phyloP scores from a whole-genome alignment of 352 stramenopile genomes.

The Phytophthora lateralis region DNA sequence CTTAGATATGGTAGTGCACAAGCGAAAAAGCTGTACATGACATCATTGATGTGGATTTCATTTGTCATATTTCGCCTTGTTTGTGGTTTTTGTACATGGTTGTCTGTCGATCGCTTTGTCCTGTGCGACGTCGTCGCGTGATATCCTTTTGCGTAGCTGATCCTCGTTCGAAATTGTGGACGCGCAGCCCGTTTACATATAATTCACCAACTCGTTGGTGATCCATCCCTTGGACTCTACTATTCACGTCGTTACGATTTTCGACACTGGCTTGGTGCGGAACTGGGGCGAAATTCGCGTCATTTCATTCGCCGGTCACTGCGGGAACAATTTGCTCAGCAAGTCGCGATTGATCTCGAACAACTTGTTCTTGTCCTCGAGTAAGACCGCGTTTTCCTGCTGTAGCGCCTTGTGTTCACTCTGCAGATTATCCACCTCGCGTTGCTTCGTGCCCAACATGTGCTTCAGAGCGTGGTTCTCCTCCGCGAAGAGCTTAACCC shows the following conservation, averaged over 20 bases:
- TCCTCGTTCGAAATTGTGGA: constrained; percentile 16
- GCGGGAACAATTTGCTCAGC: constrained; percentile 67
- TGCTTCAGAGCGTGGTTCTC: constrained; percentile 68
- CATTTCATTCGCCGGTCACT: constrained; percentile 35
- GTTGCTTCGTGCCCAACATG: constrained; percentile 54
- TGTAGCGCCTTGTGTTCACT: constrained; percentile 65
- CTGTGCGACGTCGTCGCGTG: constrained; percentile 9
- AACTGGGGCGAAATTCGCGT: constrained; percentile 1
- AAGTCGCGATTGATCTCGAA: constrained; percentile 81
- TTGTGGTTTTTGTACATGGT: constrained; percentile 43
- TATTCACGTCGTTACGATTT: constrained; percentile 26
- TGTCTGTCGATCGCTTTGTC: constrained; percentile 17
- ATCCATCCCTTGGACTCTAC: constrained; percentile 13
- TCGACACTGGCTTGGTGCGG: constrained; percentile 20
- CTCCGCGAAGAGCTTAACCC: constrained; percentile 67
- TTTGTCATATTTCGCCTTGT: constrained; percentile 37
- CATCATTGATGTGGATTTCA: constrained; percentile 21
- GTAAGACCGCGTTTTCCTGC: constrained; percentile 69
- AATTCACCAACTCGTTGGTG: constrained; percentile 19
- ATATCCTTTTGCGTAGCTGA: constrained; percentile 21
- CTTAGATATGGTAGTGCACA: constrained; percentile 9
- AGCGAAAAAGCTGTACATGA: constrained; percentile 26
- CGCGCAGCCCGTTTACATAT: constrained; percentile 17
- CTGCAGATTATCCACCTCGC: constrained; percentile 57
- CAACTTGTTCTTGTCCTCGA: constrained; percentile 81